Evolutionary conservation across 108 stramenopile genomes (phyloP).

Genomic region (Nitzschia inconspicua): DNA sequence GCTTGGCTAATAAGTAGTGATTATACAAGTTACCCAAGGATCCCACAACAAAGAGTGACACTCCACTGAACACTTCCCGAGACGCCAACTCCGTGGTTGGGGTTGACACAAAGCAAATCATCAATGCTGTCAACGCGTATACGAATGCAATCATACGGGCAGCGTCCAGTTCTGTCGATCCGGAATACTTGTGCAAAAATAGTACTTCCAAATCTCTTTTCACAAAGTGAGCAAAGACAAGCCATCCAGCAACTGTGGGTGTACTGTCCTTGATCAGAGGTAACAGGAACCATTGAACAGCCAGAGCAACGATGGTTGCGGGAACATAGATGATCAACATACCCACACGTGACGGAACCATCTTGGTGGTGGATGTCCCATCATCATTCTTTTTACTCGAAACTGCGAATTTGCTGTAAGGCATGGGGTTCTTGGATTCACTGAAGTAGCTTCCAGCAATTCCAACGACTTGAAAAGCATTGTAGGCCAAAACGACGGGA

Average conservation of each 20-base stretch:
- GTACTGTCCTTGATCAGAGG: background rate
- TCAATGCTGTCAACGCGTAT: slow-evolving; percentile 34
- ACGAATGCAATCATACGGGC: slow-evolving; percentile 35
- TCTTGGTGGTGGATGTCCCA: slow-evolving; percentile 23
- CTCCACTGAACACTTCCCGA: background rate
- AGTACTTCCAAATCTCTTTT: slow-evolving; percentile 56
- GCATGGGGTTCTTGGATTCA: slow-evolving; percentile 8
- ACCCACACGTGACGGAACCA: slow-evolving; percentile 20
- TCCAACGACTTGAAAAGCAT: slow-evolving; percentile 8
- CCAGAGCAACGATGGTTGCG: slow-evolving; percentile 21
- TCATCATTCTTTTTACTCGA: slow-evolving; percentile 1
- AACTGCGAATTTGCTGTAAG: slow-evolving; percentile 29
- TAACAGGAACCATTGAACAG: background rate
- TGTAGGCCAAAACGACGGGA: slow-evolving; percentile 2
- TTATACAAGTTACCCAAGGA: slow-evolving; percentile 63
- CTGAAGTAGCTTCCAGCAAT: background rate
- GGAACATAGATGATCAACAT: slow-evolving; percentile 68
- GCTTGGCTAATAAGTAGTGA: slow-evolving; percentile 50
- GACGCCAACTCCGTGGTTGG: background rate
- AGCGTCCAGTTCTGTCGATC: slow-evolving; percentile 25
- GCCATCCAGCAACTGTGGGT: slow-evolving; percentile 25
- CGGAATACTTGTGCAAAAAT: slow-evolving; percentile 62
- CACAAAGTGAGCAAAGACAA: slow-evolving; percentile 50
- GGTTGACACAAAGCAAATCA: slow-evolving; percentile 30
- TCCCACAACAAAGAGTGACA: slow-evolving; percentile 42